phyloP scores from a whole-genome alignment of 2,329 filamentous ascomycete genomes.

The Remersonia thermophila region DNA sequence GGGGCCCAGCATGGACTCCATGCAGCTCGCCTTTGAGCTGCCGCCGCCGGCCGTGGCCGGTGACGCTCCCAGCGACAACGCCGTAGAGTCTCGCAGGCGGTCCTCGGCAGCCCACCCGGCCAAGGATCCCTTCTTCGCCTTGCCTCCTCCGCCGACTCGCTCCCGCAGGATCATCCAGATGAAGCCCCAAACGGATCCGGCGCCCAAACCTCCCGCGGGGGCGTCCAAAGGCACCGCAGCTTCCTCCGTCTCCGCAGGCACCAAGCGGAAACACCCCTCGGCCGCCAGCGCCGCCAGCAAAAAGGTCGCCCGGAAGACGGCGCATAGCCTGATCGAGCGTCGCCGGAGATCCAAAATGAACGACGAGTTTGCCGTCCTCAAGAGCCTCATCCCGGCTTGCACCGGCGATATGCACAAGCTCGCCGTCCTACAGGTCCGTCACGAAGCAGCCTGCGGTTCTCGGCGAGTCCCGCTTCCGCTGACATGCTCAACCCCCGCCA shows the following conservation, averaged over 20 bases:
- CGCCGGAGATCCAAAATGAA: conserved; percentile 94
- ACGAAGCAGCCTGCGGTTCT: too few species aligned
- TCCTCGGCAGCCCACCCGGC: conserved; percentile 33
- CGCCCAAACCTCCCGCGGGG: conserved; percentile 16
- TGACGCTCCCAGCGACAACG: conserved; percentile 32
- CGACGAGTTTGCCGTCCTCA: conserved; percentile 87
- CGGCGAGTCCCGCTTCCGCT: not conserved
- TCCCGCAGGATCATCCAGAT: conserved; percentile 97
- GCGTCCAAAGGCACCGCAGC: conserved; percentile 6
- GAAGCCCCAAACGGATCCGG: conserved; percentile 51
- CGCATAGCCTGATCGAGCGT: conserved; percentile 88
- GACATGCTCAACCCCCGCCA: conserved; percentile 25
- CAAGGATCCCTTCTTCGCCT: conserved; percentile 58
- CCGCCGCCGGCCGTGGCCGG: conserved; percentile 59
- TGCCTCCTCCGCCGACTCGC: conserved; percentile 84
- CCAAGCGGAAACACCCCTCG: conserved; percentile 67
- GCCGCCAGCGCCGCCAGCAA: conserved; percentile 74
- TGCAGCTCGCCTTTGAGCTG: conserved; percentile 61
- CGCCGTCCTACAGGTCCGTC: conserved; percentile 74
- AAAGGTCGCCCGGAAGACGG: conserved; percentile 91
- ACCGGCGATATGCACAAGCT: conserved; percentile 98
- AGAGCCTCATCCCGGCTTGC: conserved; percentile 92
- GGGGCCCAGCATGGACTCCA: conserved; percentile 44
- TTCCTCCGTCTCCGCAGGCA: conserved; percentile 20
- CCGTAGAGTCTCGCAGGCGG: conserved; percentile 41